Evolutionary conservation across 1,284 basidiomycete species (phyloP), one percentile per base, ranked within the genome.

Genomic region (Sanguinoderma infundibulare): DNA sequence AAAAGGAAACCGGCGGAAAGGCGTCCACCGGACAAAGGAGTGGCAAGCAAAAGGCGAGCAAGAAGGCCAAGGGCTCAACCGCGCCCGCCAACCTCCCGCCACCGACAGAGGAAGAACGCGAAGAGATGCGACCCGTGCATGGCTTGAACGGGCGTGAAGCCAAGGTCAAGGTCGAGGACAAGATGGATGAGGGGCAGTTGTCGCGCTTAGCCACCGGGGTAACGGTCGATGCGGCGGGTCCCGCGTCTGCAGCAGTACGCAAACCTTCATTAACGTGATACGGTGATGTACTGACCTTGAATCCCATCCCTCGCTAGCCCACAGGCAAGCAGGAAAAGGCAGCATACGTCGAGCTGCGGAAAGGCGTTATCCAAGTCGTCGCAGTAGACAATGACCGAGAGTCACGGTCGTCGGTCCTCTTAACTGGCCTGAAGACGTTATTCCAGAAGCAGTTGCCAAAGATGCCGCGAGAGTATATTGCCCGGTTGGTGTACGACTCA

Each of bases 381-480:
- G 87, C 96, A 6, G 95, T 98, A 0, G 89, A 92, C 62, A 95
- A 98, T 66, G 92, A 97, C 70, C 83, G 85, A 22, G 78, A 87
- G 47, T 89, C 94, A 1, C 85, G 87, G 28, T 91, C 91, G 1
- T 80, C 92, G 40, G 89, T 98, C 60, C 89, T 99, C 57, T 83
- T 98, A 51, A 96, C 96, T 0, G 95, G 96, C 12, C 83, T 98
- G 63, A 99, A 98, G 79, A 97, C 95, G 26, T 87, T 99, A 26
- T 99, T 99, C 73, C 97, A 98, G 75, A 94, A 95, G 66, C 98
- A 99, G 75, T 79, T 99, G 6, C 98, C 98, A 8, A 98, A 98
- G 78, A 99, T 99, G 98, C 98, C 98, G 22, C 83, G 96, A 71
- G 98, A 99, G 75, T 99, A 99, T 72, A 99, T 99, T 67, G 95